Conservation (phyloP, 192 early-diverging fungal genomes). For the Rhizophagus sp. region DNA sequence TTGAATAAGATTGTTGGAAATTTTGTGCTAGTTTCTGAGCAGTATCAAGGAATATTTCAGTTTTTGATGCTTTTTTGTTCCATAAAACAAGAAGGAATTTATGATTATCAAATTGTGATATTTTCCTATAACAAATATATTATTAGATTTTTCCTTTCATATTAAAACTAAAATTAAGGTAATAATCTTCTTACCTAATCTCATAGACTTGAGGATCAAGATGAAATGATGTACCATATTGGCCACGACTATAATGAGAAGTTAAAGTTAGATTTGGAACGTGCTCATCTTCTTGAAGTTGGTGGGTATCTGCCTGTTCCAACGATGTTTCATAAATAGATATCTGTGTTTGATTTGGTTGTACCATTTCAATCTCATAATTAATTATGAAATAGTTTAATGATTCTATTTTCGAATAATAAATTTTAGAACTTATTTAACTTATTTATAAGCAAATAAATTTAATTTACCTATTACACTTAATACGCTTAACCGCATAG, state of each 20-base stretch:
- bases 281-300: background rate
- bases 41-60: background rate
- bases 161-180: background rate
- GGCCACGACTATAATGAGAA: background rate
- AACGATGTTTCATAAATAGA: background rate
- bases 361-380: too few species aligned
- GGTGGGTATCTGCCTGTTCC: background rate
- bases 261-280: background rate
- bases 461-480: too few species aligned
- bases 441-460: too few species aligned
- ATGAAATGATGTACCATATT: background rate
- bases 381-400: too few species aligned
- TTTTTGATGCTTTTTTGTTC: background rate
- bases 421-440: too few species aligned
- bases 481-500: too few species aligned
- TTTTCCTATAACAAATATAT: background rate
- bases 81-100: background rate
- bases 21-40: background rate
- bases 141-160: too few species aligned
- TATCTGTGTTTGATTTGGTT: background rate
- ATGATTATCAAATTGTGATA: background rate
- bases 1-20: background rate
- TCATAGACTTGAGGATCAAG: slow-evolving; percentile 9
- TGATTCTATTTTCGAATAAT: too few species aligned
- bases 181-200: background rate